phyloP scores from a whole-genome alignment of 768 basidiomycete genomes.

The Favolaschia claudopus region DNA sequence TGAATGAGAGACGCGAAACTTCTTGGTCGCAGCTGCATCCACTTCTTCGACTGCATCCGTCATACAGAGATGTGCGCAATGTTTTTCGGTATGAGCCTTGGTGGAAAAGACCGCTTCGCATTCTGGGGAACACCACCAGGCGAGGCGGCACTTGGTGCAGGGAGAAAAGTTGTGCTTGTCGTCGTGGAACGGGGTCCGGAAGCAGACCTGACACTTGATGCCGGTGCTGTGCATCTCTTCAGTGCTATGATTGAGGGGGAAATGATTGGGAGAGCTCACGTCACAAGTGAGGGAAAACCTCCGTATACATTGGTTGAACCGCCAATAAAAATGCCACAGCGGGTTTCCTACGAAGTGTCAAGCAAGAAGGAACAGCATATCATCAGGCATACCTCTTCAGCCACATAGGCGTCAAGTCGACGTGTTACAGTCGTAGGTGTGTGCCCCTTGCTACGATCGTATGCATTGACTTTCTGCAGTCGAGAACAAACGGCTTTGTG shows the following conservation, averaged over 20 bases:
- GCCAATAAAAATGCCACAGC: neutral
- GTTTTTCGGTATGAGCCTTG: neutral
- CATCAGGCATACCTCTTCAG: neutral
- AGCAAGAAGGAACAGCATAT: neutral
- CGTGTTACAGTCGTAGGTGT: neutral
- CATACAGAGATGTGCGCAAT: neutral
- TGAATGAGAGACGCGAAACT: neutral
- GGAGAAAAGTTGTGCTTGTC: neutral
- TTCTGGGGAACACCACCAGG: conserved; percentile 17
- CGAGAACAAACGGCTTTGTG: neutral
- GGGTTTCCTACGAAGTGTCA: neutral
- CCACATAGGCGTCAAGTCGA: neutral
- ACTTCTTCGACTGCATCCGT: neutral
- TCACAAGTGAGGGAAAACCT: neutral
- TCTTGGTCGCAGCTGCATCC: neutral
- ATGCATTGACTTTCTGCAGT: conserved; percentile 4
- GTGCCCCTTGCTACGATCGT: conserved; percentile 3
- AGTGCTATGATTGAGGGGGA: neutral
- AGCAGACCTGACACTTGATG: conserved; percentile 16
- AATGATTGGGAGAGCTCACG: conserved; percentile 2
- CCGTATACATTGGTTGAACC: neutral
- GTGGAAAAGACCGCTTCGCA: neutral
- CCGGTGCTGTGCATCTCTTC: neutral
- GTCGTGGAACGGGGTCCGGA: conserved; percentile 17
- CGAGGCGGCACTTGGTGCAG: conserved; percentile 5